These are phyloP conservation scores for Exophiala aquamarina DNA, from an alignment of 2,329 filamentous ascomycete genomes.

Conservation along the genomic window DNA sequence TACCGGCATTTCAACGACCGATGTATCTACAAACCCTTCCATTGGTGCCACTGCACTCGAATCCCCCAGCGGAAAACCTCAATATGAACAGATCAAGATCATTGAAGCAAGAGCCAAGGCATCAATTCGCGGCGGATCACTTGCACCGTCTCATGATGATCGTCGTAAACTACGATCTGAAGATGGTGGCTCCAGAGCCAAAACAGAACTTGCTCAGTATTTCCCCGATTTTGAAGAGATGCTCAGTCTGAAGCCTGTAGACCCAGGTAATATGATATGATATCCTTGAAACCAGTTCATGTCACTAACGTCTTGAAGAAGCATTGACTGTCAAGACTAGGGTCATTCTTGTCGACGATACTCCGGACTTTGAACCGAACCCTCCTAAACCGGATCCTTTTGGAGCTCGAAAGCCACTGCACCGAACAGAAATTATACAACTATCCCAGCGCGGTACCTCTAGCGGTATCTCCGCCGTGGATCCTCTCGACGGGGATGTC, in stretches of 20 bases:
- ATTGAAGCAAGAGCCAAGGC: slow-evolving; percentile 28
- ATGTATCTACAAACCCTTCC: slow-evolving; percentile 11
- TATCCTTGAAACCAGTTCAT: slow-evolving; percentile 8
- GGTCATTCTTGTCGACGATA: slow-evolving; percentile 68
- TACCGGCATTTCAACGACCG: slow-evolving; percentile 3
- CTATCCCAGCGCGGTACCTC: slow-evolving; percentile 28
- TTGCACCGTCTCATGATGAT: slow-evolving; percentile 44
- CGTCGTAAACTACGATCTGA: slow-evolving; percentile 81
- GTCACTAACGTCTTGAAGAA: slow-evolving; percentile 53
- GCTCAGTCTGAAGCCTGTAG: slow-evolving; percentile 79
- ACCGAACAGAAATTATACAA: slow-evolving; percentile 44
- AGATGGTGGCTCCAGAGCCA: slow-evolving; percentile 76
- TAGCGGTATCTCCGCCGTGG: slow-evolving; percentile 34
- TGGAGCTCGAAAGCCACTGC: slow-evolving; percentile 36
- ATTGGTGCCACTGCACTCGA: slow-evolving; percentile 15
- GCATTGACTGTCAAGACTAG: slow-evolving; percentile 70
- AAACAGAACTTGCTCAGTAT: slow-evolving; percentile 87
- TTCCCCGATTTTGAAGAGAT: slow-evolving; percentile 94
- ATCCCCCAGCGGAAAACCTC: slow-evolving; percentile 24
- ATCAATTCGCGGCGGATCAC: slow-evolving; percentile 15
- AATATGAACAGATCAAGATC: slow-evolving; percentile 29
- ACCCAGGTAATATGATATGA: slow-evolving; percentile 61
- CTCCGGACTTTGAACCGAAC: slow-evolving; percentile 28
- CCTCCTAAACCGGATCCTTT: slow-evolving; percentile 30
- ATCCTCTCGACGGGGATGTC: slow-evolving; percentile 57